These are phyloP conservation scores for Boletus rufocinnamomeus DNA, from an alignment of 768 basidiomycete species.

Conservation along the genomic window DNA sequence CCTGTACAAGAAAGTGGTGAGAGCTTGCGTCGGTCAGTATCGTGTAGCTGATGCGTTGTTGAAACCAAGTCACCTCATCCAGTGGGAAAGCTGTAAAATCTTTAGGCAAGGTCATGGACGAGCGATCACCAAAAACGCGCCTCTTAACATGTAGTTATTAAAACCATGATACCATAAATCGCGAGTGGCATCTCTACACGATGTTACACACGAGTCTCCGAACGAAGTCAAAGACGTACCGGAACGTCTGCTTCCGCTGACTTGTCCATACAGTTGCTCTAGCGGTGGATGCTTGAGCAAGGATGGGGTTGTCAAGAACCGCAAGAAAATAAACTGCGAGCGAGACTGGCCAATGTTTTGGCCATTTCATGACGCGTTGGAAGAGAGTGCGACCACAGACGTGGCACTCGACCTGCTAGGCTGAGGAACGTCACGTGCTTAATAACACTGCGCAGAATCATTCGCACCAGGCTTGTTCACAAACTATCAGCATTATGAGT, in stretches of 20 bases:
- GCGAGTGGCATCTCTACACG: constrained; percentile 62
- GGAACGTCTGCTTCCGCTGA: constrained; percentile 55
- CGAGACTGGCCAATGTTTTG: constrained; percentile 53
- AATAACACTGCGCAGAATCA: constrained; percentile 1
- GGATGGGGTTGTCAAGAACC: constrained; percentile 35
- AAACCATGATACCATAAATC: constrained; percentile 92
- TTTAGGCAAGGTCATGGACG: constrained; percentile 22
- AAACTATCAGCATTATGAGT: constrained; percentile 41
- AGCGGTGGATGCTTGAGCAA: constrained; percentile 14
- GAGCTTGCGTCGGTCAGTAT: constrained; percentile 51
- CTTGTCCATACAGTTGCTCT: constrained; percentile 51
- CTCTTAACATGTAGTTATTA: constrained; percentile 83
- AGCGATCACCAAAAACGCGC: constrained; percentile 40
- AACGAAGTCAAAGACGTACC: constrained; percentile 41
- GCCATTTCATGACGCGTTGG: constrained; percentile 39
- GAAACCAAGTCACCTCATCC: constrained; percentile 62
- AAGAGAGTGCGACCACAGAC: constrained; percentile 16
- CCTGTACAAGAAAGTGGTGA: constrained; percentile 85
- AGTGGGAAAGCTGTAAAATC: constrained; percentile 68
- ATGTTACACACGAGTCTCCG: constrained; percentile 1
- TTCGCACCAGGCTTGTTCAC: constrained; percentile 1
- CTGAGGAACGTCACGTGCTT: constrained; percentile 23
- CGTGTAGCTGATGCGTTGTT: constrained; percentile 3
- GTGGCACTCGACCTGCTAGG: constrained; percentile 17
- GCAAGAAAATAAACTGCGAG: constrained; percentile 43